phyloP scores from a whole-genome alignment of 2,329 filamentous ascomycete species.

The Pseudopyrenochaeta lycopersici region DNA sequence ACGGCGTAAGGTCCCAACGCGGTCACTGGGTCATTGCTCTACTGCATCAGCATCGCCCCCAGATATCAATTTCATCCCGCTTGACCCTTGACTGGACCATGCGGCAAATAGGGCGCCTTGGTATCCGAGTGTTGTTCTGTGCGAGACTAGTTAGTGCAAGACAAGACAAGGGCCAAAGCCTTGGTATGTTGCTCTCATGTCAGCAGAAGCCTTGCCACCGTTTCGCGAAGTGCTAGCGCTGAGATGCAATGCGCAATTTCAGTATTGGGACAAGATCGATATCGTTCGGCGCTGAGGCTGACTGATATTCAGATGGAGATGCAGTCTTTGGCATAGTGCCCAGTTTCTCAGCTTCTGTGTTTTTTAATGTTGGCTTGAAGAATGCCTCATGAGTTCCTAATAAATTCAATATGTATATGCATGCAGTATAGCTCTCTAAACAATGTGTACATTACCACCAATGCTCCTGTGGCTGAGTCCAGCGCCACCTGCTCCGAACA shows the following conservation, averaged over 20 bases:
- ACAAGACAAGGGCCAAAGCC: neutral
- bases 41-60: neutral
- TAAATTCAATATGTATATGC: neutral
- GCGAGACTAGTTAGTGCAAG: neutral
- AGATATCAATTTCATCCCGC: neutral
- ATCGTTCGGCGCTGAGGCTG: neutral
- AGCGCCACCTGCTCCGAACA: neutral
- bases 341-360: too few species aligned
- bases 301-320: neutral
- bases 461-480: neutral
- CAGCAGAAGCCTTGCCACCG: neutral
- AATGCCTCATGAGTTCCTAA: too few species aligned
- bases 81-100: neutral
- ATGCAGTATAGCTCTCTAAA: neutral
- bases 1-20: neutral
- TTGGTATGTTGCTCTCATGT: slow-evolving; percentile 3
- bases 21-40: neutral
- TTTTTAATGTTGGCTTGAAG: too few species aligned
- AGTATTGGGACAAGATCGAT: neutral
- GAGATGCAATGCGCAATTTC: neutral
- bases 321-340: too few species aligned
- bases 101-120: neutral
- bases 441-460: neutral
- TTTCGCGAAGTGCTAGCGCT: neutral
- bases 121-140: neutral